Evolutionary conservation across 352 stramenopile species (phyloP), one percentile per base, ranked within the genome.

Genomic region (Peronospora belbahrii): DNA sequence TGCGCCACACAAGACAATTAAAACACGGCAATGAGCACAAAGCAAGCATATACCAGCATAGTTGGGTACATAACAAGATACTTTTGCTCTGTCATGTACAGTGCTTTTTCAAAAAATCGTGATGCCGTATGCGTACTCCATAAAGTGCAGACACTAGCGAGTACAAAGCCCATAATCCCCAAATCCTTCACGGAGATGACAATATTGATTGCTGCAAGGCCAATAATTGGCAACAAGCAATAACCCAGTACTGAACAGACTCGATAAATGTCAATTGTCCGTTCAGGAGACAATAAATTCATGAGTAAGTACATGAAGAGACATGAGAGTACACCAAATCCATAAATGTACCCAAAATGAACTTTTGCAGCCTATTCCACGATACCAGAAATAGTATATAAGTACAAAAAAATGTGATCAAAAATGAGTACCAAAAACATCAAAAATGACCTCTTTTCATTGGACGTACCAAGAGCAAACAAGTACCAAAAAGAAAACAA

Each of bases 11-110:
- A 38, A 23, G 19, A 41, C 18, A 37, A 42, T 52, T 83, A 99
- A 70, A 98, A 98, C 31, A 99, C 96, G 4, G 96, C 97, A 61
- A 99, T 98, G 19, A 99, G 90, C 31, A 98, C 95, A 77, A 99
- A 99, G 65, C 89, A 96, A 25, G 80, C 94, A 77, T 99, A 99
- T 19, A 99, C 70, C 17, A 99, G 67, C 17, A 92, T 87, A 47
- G 97, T 86, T 4, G 96, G 96, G 78, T 98, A 99, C 42, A 93
- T 94, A 62, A 99, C 88, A 45, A 99, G 81, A 66, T 96, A 99
- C 52, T 97, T 89, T 61, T 99, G 95, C 73, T 96, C 79, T 39
- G 86, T 83, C 82, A 98, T 96, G 41, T 94, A 83, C 20, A 97
- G 63, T 44, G 91, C 93, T 49, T 96, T 85, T 62, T 99, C 96